These are phyloP conservation scores for Alternaria consortialis DNA, from an alignment of 2,329 filamentous ascomycete species.

Conservation along the genomic window DNA sequence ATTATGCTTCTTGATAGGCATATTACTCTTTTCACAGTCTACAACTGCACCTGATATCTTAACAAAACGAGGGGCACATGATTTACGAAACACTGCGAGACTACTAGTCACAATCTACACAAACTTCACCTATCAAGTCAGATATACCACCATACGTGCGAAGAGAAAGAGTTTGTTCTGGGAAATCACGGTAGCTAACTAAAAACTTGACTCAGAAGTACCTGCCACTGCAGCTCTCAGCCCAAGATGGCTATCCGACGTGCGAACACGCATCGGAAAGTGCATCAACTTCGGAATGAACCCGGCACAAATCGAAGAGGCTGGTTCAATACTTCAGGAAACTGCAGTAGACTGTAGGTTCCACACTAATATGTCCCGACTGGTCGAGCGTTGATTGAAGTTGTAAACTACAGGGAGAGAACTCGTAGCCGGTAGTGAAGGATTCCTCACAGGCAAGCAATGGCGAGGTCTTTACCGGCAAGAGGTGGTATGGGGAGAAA, in stretches of 20 bases:
- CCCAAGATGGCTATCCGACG: conserved; percentile 74
- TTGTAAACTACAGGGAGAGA: conserved; percentile 59
- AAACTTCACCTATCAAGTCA: background rate
- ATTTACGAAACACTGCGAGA: background rate
- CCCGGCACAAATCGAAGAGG: conserved; percentile 65
- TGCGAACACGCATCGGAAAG: conserved; percentile 73
- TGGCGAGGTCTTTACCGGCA: conserved; percentile 71
- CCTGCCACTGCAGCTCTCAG: conserved; percentile 20
- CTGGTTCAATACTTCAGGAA: conserved; percentile 66
- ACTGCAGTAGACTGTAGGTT: conserved; percentile 68
- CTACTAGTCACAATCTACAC: background rate
- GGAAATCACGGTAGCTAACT: background rate
- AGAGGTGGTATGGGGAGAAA: conserved; percentile 83
- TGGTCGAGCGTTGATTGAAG: background rate
- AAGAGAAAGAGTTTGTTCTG: background rate
- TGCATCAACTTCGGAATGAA: conserved; percentile 78
- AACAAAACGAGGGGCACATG: background rate
- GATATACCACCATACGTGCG: background rate
- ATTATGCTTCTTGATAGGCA: background rate
- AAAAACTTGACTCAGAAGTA: background rate
- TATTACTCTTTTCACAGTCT: background rate
- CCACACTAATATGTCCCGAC: no score
- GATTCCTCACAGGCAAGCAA: conserved; percentile 72
- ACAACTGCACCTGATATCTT: background rate
- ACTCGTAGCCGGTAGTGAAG: conserved; percentile 76